A percentile compares a stretch with the other conserved stretches of the same genome.
phyloP scores from a whole-genome alignment of 768 basidiomycete species.

The Tulasnella sp. region DNA sequence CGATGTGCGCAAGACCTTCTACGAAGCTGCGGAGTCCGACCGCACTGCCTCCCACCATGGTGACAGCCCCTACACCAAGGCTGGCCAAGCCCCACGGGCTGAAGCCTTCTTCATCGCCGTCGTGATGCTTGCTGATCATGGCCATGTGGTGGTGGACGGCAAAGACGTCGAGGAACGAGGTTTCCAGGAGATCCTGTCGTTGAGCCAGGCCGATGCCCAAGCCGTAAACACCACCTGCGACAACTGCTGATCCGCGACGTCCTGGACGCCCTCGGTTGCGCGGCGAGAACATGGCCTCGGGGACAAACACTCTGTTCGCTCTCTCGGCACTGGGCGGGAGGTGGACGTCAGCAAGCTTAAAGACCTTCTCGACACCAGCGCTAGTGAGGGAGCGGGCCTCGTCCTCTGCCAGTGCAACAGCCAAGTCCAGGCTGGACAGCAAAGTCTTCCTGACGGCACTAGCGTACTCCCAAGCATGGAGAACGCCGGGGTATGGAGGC shows the following conservation, averaged over 20 bases:
- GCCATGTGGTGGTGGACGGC: constrained; percentile 79
- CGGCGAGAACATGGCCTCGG: constrained; percentile 89
- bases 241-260: constrained; percentile 52
- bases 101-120: constrained; percentile 53
- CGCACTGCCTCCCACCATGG: constrained; percentile 84
- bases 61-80: constrained; percentile 81
- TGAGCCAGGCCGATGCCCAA: constrained; percentile 78
- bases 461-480: constrained; percentile 85
- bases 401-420: constrained; percentile 78
- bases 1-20: constrained; percentile 73
- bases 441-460: constrained; percentile 74
- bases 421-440: constrained; percentile 78
- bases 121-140: constrained; percentile 47
- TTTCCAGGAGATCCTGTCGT: constrained; percentile 76
- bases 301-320: constrained; percentile 82
- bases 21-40: constrained; percentile 75
- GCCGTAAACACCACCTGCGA: constrained; percentile 76
- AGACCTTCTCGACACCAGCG: constrained; percentile 66
- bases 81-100: constrained; percentile 74
- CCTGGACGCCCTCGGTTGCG: constrained; percentile 51
- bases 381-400: constrained; percentile 74
- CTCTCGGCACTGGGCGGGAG: constrained; percentile 77
- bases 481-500: constrained; percentile 81
- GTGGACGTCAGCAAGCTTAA: constrained; percentile 70
- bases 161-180: constrained; percentile 80